phyloP scores from a whole-genome alignment of 805 yeast species.

The Saccharomycopsis fermentans region DNA sequence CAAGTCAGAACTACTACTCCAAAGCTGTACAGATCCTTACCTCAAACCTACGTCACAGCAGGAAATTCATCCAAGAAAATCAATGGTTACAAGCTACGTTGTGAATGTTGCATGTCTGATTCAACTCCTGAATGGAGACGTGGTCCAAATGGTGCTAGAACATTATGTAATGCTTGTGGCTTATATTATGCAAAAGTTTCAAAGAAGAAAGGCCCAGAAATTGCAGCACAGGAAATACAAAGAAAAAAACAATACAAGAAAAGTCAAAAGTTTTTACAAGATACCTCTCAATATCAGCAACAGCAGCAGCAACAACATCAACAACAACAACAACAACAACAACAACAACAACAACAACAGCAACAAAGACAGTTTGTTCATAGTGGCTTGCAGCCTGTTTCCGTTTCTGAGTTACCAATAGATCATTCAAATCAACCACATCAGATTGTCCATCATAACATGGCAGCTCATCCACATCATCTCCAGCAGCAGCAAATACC shows the following conservation, averaged over 20 bases:
- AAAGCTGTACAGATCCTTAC: not conserved
- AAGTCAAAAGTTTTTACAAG: slow-evolving; percentile 2
- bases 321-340: not conserved
- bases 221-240: slow-evolving; percentile 37
- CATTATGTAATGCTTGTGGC: slow-evolving; percentile 80
- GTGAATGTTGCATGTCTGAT: slow-evolving; percentile 41
- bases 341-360: slow-evolving; percentile 1
- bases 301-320: slow-evolving; percentile 1
- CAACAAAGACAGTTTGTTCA: not conserved
- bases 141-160: slow-evolving; percentile 69
- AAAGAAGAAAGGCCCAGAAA: slow-evolving; percentile 45
- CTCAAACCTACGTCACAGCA: not conserved
- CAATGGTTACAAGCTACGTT: slow-evolving; percentile 16
- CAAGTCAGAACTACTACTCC: not conserved
- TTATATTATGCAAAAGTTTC: slow-evolving; percentile 58
- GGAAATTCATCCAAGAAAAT: not conserved
- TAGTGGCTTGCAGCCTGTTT: not conserved
- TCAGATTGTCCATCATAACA: not conserved
- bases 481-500: not conserved
- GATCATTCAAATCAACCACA: not conserved
- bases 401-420: not conserved
- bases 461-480: not conserved
- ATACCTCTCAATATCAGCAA: not conserved
- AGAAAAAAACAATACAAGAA: slow-evolving; percentile 13
- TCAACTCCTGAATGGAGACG: slow-evolving; percentile 80